Evolutionary conservation across 129 eudicot genomes (phyloP).

Genomic region (carrot (Daucus carota)): DNA sequence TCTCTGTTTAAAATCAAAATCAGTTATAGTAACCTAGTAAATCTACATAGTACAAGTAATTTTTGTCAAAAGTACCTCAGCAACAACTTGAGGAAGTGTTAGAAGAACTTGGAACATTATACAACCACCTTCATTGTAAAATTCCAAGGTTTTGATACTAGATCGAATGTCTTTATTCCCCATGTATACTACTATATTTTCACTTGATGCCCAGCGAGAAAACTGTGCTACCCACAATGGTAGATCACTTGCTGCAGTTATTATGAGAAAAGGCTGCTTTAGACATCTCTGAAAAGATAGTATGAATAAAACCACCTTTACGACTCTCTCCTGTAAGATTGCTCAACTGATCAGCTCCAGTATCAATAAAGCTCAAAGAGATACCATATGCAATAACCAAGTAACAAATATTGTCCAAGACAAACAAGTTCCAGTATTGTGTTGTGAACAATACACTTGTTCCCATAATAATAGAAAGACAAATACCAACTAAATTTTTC

Average conservation of each 20-base stretch:
- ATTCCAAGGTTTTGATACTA: constrained; percentile 24
- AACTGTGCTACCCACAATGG: constrained; percentile 41
- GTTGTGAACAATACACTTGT: neutral
- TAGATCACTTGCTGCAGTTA: constrained; percentile 21
- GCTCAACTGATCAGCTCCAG: neutral
- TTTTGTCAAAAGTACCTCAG: constrained; percentile 25
- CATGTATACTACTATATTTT: constrained; percentile 29
- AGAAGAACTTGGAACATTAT: constrained; percentile 36
- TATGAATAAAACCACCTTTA: constrained; percentile 34
- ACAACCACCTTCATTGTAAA: constrained; percentile 28
- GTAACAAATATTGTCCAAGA: neutral
- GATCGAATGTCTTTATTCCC: constrained; percentile 27
- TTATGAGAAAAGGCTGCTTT: constrained; percentile 29
- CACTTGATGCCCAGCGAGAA: constrained; percentile 23
- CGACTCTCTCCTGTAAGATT: constrained; percentile 34
- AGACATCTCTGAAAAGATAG: constrained; percentile 24
- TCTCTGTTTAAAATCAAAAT: no score
- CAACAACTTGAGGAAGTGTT: constrained; percentile 25
- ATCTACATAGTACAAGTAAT: neutral
- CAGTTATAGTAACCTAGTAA: neutral
- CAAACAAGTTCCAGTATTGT: neutral
- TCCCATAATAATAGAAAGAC: neutral
- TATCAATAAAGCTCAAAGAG: neutral
- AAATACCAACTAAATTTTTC: neutral
- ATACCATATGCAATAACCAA: neutral